Evolutionary conservation across 1,139 yeast genomes (phyloP).

Genomic region (Geotrichum phurueaensis): DNA sequence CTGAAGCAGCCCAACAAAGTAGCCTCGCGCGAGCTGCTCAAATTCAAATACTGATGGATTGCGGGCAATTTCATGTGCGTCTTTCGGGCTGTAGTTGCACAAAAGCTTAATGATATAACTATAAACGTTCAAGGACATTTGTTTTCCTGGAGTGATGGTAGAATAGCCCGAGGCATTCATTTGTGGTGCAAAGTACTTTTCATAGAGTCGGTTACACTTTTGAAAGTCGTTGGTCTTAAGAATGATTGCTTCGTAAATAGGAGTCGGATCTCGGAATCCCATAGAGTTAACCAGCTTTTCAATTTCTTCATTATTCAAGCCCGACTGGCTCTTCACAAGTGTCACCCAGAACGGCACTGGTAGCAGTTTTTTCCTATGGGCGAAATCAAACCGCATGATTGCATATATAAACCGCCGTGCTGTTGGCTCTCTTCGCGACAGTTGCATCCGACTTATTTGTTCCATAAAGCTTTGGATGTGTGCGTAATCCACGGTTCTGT

Average conservation of each 20-base stretch:
- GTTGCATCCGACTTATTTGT: neutral
- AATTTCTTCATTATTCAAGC: neutral
- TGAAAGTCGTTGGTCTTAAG: conserved; percentile 4
- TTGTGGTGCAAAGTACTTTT: neutral
- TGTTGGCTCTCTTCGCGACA: neutral
- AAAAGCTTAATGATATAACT: conserved; percentile 9
- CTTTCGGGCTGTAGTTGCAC: conserved; percentile 7
- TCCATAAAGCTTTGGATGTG: neutral
- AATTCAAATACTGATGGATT: conserved; percentile 1
- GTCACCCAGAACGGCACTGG: neutral
- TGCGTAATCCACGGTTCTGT: neutral
- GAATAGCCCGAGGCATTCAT: neutral
- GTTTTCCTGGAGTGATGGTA: neutral
- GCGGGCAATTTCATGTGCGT: conserved; percentile 2
- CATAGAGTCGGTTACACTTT: conserved; percentile 4
- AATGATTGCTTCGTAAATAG: conserved; percentile 6
- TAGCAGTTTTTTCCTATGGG: neutral
- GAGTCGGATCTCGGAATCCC: neutral
- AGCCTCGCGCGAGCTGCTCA: conserved; percentile 4
- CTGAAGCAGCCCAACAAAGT: conserved; percentile 6
- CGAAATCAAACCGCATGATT: neutral
- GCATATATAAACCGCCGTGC: conserved; percentile 1
- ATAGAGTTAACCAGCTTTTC: neutral
- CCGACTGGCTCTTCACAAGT: neutral
- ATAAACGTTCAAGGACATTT: conserved; percentile 7